Conservation (phyloP, 345 rosid genomes). For the Durio zibethinus region DNA sequence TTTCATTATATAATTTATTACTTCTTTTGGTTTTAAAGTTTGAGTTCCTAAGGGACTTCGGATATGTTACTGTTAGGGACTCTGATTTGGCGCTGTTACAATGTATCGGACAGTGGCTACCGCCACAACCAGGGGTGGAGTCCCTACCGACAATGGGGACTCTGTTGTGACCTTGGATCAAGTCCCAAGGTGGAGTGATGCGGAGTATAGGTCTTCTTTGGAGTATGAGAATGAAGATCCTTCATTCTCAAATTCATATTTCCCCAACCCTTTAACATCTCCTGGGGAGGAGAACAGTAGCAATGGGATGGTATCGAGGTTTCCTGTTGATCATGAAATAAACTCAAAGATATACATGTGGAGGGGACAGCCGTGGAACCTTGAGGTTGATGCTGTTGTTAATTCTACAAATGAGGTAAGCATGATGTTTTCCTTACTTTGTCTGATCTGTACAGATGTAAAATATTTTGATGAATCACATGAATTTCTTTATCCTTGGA, state of each 20-base stretch:
- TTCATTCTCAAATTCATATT: constrained; percentile 51
- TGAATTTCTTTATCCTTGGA: neutral
- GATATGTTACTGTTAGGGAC: neutral
- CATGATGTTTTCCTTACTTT: constrained; percentile 8
- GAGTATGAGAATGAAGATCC: constrained; percentile 62
- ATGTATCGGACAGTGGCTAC: constrained; percentile 76
- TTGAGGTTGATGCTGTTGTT: constrained; percentile 96
- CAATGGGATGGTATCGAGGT: constrained; percentile 65
- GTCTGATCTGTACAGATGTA: neutral
- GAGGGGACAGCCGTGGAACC: constrained; percentile 98
- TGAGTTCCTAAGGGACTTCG: constrained; percentile 6
- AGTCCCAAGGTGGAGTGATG: constrained; percentile 91
- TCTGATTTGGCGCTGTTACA: constrained; percentile 25
- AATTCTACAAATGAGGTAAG: constrained; percentile 95
- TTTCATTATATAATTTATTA: constrained; percentile 13
- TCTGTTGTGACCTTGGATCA: constrained; percentile 79
- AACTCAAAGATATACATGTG: constrained; percentile 81
- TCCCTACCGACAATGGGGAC: constrained; percentile 51
- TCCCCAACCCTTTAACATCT: constrained; percentile 68
- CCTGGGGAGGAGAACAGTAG: constrained; percentile 47
- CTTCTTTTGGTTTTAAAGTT: constrained; percentile 13
- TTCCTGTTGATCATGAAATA: constrained; percentile 82
- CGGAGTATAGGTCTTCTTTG: constrained; percentile 53
- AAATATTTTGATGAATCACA: neutral
- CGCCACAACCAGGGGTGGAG: constrained; percentile 49